A percentile compares a stretch with the other conserved stretches of the same genome.
phyloP scores from a whole-genome alignment of 2,329 filamentous ascomycete species.

The Trichoderma pleuroti region DNA sequence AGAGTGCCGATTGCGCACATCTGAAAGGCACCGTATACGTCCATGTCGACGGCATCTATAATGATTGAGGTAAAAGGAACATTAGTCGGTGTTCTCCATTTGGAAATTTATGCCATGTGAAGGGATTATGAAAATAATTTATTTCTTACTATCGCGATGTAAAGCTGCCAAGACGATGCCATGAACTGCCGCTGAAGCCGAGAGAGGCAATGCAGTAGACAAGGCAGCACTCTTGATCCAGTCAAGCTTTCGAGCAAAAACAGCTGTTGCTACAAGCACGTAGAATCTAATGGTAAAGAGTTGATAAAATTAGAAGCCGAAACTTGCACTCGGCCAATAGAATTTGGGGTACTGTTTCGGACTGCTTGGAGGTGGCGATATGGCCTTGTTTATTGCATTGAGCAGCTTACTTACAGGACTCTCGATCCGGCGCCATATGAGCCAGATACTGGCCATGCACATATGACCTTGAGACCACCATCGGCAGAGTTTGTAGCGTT shows the following conservation, averaged over 20 bases:
- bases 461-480: constrained; percentile 43
- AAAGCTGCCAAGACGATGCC: constrained; percentile 57
- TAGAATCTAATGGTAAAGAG: constrained; percentile 51
- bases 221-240: constrained; percentile 63
- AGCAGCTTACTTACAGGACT: constrained; percentile 41
- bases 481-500: constrained; percentile 12
- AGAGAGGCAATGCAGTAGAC: constrained; percentile 59
- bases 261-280: constrained; percentile 58
- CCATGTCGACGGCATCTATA: constrained; percentile 62
- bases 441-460: constrained; percentile 54
- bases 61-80: neutral
- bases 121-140: neutral
- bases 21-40: constrained; percentile 66
- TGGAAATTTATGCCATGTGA: no score
- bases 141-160: constrained; percentile 53
- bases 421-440: constrained; percentile 56
- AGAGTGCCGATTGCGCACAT: constrained; percentile 63
- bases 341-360: neutral
- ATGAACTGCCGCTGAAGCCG: constrained; percentile 62
- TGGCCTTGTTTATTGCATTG: neutral
- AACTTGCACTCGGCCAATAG: neutral
- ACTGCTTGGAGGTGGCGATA: neutral
- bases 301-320: neutral
- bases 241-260: constrained; percentile 57
- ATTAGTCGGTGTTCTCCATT: neutral